These are phyloP conservation scores for Earliella scabrosa DNA, from an alignment of 1,284 basidiomycete species.

Conservation along the genomic window DNA sequence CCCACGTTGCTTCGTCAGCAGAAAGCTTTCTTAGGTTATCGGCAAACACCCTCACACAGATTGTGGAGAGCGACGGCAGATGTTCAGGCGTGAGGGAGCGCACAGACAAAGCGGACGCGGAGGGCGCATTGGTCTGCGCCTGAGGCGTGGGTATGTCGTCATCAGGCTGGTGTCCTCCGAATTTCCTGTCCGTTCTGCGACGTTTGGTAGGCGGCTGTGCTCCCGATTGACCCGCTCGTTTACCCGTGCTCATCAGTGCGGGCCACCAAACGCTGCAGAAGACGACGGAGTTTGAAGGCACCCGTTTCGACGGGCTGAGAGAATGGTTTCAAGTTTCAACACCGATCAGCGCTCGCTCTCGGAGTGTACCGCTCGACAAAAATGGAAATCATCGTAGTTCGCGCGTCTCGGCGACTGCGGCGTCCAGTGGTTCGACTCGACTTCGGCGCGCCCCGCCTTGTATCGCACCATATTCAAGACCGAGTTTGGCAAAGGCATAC, in stretches of 20 bases:
- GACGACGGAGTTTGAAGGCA: no score
- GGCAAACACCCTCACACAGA: slow-evolving; percentile 60
- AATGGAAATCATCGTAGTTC: no score
- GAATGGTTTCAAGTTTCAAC: no score
- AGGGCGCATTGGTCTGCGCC: slow-evolving; percentile 43
- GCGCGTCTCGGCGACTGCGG: no score
- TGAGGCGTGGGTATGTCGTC: slow-evolving; percentile 42
- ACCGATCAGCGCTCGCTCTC: no score
- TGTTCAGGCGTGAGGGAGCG: slow-evolving; percentile 39
- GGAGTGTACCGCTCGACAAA: no score
- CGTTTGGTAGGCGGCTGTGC: slow-evolving; percentile 32
- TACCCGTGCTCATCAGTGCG: slow-evolving; percentile 2
- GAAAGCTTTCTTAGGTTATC: slow-evolving; percentile 46
- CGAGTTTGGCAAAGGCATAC: no score
- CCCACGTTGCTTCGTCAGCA: slow-evolving; percentile 43
- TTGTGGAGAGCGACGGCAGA: slow-evolving; percentile 48
- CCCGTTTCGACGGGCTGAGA: no score
- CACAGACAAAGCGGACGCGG: slow-evolving; percentile 55
- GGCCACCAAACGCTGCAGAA: no score
- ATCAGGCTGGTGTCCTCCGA: slow-evolving; percentile 38
- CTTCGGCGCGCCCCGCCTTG: no score
- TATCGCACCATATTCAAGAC: no score
- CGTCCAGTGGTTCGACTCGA: no score
- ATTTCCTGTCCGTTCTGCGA: slow-evolving; percentile 34
- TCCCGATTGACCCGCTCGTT: background rate